Base-by-base conservation (phyloP, 2,329 filamentous ascomycete species). In the Lachnellula cervina region DNA sequence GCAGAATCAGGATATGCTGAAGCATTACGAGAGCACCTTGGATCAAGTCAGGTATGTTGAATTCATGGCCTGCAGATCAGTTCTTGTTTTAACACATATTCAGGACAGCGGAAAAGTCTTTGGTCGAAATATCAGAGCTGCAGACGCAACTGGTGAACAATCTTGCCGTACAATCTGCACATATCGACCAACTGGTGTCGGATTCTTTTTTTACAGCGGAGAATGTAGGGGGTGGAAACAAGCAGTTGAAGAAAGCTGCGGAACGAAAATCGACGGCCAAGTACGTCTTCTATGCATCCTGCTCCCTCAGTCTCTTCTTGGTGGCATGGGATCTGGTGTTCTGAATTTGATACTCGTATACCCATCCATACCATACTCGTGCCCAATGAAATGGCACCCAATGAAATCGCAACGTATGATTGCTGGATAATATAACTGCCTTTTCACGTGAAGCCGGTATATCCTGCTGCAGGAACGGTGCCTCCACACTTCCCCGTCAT, bases 1-100 rank as follows among this genome's bases (percentile, higher is more conserved):
- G 72, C 92, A 95, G 69, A 97, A 97, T 69, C 86, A 91, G 71
- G 86, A 90, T 61, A 91, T 99, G 86, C 79, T 97, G 64, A 89
- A 88, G 71, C 89, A 96, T 72, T 96, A 95, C 72, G 90, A 97
- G 72, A 90, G 88, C 73, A 91, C 89, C n/a, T 76, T 97, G 70
- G 88, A 92, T 71, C 94, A 97, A 80, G 90, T 97, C 63, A 89
- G 88, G 89, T 95, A 81, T 53, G 88, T 59, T 45, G n/a, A 21
- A 43, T 2, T n/a, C 21, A 11, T 28, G 48, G 21, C 47, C 14
- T 2, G 13, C 19, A 16, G 3, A 5, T 9, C 19, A 25, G 19
- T 17, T 4, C n/a, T 2, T 17, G 23, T 46, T 40, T 59, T 66
- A 37, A 67, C 28, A 14, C 9, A 51, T 32, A 19, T 32, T 57